A percentile compares a stretch with the other conserved stretches of the same genome.
Conservation (phyloP, 2,329 filamentous ascomycete species). For the Parastagonospora avenae region DNA sequence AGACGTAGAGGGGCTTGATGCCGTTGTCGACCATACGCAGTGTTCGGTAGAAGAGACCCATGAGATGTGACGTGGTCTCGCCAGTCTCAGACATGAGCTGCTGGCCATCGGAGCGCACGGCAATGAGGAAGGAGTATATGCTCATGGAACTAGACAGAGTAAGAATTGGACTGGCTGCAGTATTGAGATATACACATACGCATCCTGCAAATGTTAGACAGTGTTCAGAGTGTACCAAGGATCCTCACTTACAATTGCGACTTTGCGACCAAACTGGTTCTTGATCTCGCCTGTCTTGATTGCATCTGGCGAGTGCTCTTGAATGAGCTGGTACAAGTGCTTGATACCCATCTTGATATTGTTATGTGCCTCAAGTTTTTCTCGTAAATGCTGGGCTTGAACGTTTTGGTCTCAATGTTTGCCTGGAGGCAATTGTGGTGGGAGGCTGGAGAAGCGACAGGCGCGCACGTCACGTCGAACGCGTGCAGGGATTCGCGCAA, state of each 20-base stretch:
- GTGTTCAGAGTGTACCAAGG: not conserved
- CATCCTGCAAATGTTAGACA: conserved; percentile 49
- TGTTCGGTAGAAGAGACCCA: conserved; percentile 99
- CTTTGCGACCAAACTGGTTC: conserved; percentile 97
- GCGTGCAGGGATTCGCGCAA: conserved; percentile 36
- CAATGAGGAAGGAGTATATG: conserved; percentile 98
- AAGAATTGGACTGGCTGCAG: conserved; percentile 6
- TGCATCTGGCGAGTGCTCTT: conserved; percentile 89
- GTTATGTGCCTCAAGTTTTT: not conserved
- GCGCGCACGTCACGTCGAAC: conserved; percentile 34
- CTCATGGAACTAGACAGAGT: conserved; percentile 78
- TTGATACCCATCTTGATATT: conserved; percentile 47
- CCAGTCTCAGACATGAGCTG: conserved; percentile 94
- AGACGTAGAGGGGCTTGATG: conserved; percentile 98
- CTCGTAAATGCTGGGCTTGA: not conserved
- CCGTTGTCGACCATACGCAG: conserved; percentile 98
- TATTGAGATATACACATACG: conserved; percentile 40
- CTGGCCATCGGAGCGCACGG: conserved; percentile 94
- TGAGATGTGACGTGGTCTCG: conserved; percentile 95
- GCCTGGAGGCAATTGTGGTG: conserved; percentile 13
- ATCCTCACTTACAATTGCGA: conserved; percentile 77
- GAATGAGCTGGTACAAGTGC: conserved; percentile 55
- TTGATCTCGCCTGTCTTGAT: conserved; percentile 98
- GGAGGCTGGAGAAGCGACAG: conserved; percentile 23
- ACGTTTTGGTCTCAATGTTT: conserved; percentile 2